Evolutionary conservation across 257 asterid genomes (phyloP).

Genomic region (Ligustrum vulgare): DNA sequence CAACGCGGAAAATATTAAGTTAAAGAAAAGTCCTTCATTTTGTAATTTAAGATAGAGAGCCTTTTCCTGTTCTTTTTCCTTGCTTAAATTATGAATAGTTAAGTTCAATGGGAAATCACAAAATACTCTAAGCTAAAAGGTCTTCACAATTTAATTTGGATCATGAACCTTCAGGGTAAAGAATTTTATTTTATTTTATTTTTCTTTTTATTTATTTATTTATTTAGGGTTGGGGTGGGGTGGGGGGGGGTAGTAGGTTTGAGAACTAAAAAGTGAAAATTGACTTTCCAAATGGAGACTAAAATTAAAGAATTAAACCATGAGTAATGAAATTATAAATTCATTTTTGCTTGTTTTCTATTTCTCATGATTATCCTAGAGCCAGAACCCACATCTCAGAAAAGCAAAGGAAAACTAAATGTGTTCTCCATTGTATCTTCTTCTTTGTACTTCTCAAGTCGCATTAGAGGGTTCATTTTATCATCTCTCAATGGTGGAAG

Average conservation of each 20-base stretch:
- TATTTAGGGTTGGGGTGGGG: neutral
- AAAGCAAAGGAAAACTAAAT: neutral
- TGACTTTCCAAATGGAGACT: neutral
- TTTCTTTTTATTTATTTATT: no score
- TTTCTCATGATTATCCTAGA: neutral
- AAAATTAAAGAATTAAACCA: no score
- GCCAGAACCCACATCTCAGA: neutral
- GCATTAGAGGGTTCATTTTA: neutral
- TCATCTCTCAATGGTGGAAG: neutral
- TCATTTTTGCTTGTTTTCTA: neutral
- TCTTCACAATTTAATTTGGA: neutral
- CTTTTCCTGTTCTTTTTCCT: no score
- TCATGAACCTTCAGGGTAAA: neutral
- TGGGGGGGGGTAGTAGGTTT: neutral
- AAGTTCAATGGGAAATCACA: neutral
- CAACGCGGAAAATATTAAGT: constrained; percentile 1
- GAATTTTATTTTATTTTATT: no score
- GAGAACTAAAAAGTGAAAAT: neutral
- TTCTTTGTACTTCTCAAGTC: neutral
- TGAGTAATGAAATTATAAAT: neutral
- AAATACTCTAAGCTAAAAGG: neutral
- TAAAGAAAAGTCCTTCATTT: neutral
- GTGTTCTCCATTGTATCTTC: neutral
- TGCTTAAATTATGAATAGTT: neutral
- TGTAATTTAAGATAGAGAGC: neutral